These are phyloP conservation scores for Rhizopogon salebrosus DNA, from an alignment of 768 basidiomycete species.

Conservation along the genomic window DNA sequence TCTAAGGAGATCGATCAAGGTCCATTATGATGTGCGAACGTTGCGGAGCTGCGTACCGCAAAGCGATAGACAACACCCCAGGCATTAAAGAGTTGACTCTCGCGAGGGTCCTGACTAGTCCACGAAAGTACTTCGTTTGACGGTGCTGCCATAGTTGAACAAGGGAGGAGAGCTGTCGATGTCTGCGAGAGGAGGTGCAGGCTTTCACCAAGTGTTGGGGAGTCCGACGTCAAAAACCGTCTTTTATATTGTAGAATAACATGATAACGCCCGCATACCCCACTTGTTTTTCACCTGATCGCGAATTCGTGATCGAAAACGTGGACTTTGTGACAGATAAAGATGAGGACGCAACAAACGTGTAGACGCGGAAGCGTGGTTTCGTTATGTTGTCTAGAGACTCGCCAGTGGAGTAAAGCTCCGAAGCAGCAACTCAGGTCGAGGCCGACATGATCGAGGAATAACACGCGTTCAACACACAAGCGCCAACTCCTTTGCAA, in stretches of 20 bases:
- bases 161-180: constrained; percentile 30
- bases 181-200: constrained; percentile 26
- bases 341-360: constrained; percentile 67
- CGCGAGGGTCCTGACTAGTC: constrained; percentile 83
- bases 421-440: constrained; percentile 51
- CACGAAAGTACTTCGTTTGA: constrained; percentile 75
- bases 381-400: constrained; percentile 49
- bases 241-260: constrained; percentile 53
- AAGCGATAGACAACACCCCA: constrained; percentile 82
- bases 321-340: constrained; percentile 72
- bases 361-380: constrained; percentile 63
- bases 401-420: constrained; percentile 69
- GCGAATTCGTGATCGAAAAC: constrained; percentile 61
- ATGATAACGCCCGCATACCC: constrained; percentile 41
- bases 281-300: constrained; percentile 46
- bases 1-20: constrained; percentile 41
- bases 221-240: constrained; percentile 11
- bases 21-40: constrained; percentile 11
- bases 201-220: constrained; percentile 20
- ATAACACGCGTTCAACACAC: constrained; percentile 58
- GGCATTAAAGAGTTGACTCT: constrained; percentile 77
- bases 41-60: constrained; percentile 42
- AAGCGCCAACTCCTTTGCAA: constrained; percentile 41
- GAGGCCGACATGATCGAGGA: constrained; percentile 62
- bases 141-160: constrained; percentile 40